Evolutionary conservation across 163 green algal genomes (phyloP), one percentile per base, ranked within the genome.

Genomic region (Volvox carteri): DNA sequence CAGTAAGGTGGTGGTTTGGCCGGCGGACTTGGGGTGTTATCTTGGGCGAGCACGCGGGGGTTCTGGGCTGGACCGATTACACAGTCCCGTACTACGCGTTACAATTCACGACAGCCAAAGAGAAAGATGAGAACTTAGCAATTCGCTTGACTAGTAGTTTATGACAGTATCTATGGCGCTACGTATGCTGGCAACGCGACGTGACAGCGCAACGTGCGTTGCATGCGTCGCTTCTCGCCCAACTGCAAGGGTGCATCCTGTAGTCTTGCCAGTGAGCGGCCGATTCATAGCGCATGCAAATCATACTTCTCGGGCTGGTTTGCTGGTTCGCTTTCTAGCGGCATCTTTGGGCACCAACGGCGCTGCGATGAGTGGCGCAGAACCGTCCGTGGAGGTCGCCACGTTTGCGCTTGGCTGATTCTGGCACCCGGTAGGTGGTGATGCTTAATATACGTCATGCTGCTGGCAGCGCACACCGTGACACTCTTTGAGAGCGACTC

Each of bases 401-500:
- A 87, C 80, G 6, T 87, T 87, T 33, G 80, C 80, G 30, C 80
- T 87, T n/a, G 80, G 62, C 80, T 87, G 80, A 87, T 87, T 87
- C 67, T 87, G 80, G 80, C 80, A 87, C 67, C 80, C 80, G 80
- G 80, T 80, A 74, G 3, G 58, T 85, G 21, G 9, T 68, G 58
- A 8, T 68, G 14, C 48, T n/a, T n/a, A n/a, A n/a, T n/a, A n/a
- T n/a, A n/a, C n/a, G n/a, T n/a, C n/a, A n/a, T n/a, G n/a, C n/a
- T n/a, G n/a, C n/a, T n/a, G n/a, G n/a, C n/a, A n/a, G n/a, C n/a
- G n/a, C n/a, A n/a, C n/a, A n/a, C n/a, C n/a, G n/a, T n/a, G n/a
- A n/a, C n/a, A n/a, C n/a, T n/a, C n/a, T n/a, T n/a, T n/a, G n/a
- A n/a, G n/a, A n/a, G n/a, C n/a, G n/a, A n/a, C n/a, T n/a, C n/a